Conservation (phyloP, 495 filamentous ascomycete species). For the Aspergillus steynii region DNA sequence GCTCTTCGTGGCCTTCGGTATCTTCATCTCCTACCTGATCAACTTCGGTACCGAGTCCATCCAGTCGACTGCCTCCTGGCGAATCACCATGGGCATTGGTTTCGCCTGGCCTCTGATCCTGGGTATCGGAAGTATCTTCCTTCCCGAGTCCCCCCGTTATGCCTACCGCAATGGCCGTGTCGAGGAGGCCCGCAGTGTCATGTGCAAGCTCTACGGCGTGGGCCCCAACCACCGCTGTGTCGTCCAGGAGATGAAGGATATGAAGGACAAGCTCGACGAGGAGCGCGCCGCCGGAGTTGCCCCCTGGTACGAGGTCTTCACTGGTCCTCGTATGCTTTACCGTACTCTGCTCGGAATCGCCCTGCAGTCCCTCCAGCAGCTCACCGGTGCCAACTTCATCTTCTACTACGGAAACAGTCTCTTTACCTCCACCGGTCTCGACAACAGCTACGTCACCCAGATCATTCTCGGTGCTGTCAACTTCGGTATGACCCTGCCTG, state of each 20-base stretch:
- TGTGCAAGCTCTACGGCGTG: conserved; percentile 72
- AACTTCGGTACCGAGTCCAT: conserved; percentile 70
- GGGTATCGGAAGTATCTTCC: conserved; percentile 65
- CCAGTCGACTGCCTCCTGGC: conserved; percentile 64
- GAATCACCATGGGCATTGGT: conserved; percentile 78
- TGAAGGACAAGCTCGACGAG: conserved; percentile 61
- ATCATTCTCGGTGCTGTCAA: conserved; percentile 78
- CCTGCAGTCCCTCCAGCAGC: conserved; percentile 72
- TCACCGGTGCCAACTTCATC: conserved; percentile 76
- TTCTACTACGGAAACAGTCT: conserved; percentile 80
- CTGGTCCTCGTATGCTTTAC: conserved; percentile 71
- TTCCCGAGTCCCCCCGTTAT: conserved; percentile 72
- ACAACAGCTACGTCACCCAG: conserved; percentile 67
- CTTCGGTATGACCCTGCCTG: conserved; percentile 69
- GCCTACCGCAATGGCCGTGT: conserved; percentile 64
- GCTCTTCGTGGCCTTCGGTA: conserved; percentile 84
- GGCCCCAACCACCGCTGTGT: conserved; percentile 62
- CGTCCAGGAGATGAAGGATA: conserved; percentile 66
- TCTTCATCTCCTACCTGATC: conserved; percentile 78
- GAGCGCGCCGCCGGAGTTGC: conserved; percentile 56
- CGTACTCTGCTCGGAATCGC: conserved; percentile 67
- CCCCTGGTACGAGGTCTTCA: conserved; percentile 66
- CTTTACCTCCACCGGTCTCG: conserved; percentile 68
- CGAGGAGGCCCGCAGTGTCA: conserved; percentile 67
- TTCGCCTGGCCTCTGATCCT: conserved; percentile 77